Evolutionary conservation across 106 monocot genomes (phyloP), one percentile per base, ranked within the genome.

Genomic region (Alisma plantagoaquatica): DNA sequence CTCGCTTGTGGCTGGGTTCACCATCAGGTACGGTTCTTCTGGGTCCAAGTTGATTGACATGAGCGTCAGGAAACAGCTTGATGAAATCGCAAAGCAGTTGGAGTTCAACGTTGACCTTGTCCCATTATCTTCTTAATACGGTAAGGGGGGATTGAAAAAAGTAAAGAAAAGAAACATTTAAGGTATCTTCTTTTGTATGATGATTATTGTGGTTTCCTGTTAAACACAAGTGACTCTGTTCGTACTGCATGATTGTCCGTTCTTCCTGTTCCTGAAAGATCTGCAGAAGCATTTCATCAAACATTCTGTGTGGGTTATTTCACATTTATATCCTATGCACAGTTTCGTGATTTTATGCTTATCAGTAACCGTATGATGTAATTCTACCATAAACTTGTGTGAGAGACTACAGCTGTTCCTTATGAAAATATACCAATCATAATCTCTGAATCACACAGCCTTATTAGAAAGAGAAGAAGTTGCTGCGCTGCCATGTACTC

Each of bases 41-140:
- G 83, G 77, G 9, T 88, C 87, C 20, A 88, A 84, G 61, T 41
- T 94, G n/a, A 81, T 91, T 26, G 94, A 94, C 35, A 80, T 94
- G 87, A 94, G 94, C 60, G 73, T 88, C 12, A 87, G 69, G 75
- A 84, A 73, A 68, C 83, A 94, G 75, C 72, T 94, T 9, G 83
- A 77, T 31, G 93, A 87, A 80, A 88, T 94, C 55, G 73, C 87
- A 2, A 27, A 67, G 8, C 68, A 77, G 62, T 76, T 92, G 30
- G 82, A 86, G 23, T 74, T 86, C 70, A 65, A 78, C 30, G 58
- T 58, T 7, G 42, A 54, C 26, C 71, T 84, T 56, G 44, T 48
- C 28, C 22, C 23, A 3, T 15, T 67, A 16, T 63, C 80, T 31
- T 68, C 60, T 18, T 58, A n/a, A n/a, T n/a, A n/a, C n/a, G n/a